These are phyloP conservation scores for Cicer judaicum DNA, from an alignment of 306 rosid species.

Conservation along the genomic window DNA sequence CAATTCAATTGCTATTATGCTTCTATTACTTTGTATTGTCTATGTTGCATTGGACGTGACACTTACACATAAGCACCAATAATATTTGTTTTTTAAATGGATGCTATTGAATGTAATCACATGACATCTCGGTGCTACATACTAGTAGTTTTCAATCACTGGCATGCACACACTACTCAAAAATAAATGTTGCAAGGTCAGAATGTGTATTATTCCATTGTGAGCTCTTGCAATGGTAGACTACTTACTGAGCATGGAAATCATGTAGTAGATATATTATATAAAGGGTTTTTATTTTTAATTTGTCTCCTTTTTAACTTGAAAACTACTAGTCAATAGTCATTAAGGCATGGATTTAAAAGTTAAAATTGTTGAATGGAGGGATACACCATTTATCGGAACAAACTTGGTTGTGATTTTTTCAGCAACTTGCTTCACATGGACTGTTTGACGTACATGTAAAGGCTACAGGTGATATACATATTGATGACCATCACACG, in stretches of 20 bases:
- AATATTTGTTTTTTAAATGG: background rate
- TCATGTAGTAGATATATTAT: slow-evolving; percentile 21
- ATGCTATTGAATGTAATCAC: background rate
- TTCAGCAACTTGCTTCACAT: slow-evolving; percentile 92
- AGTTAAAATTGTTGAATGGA: background rate
- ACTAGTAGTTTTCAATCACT: background rate
- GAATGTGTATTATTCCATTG: background rate
- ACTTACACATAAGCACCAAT: background rate
- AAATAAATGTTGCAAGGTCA: background rate
- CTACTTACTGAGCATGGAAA: background rate
- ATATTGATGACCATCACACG: slow-evolving; percentile 93
- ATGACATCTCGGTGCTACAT: background rate
- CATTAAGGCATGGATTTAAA: slow-evolving; percentile 9
- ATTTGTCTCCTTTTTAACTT: slow-evolving; percentile 8
- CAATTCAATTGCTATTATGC: slow-evolving; percentile 11
- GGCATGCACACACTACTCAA: background rate
- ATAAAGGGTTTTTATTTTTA: background rate
- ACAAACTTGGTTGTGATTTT: slow-evolving; percentile 41
- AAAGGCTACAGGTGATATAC: slow-evolving; percentile 80
- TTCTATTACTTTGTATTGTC: background rate
- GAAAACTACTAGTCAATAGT: background rate
- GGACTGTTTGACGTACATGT: slow-evolving; percentile 84
- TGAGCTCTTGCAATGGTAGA: background rate
- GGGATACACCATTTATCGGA: background rate
- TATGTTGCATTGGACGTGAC: background rate